phyloP scores from a whole-genome alignment of 441 rosid species.

The Populus hybrid region DNA sequence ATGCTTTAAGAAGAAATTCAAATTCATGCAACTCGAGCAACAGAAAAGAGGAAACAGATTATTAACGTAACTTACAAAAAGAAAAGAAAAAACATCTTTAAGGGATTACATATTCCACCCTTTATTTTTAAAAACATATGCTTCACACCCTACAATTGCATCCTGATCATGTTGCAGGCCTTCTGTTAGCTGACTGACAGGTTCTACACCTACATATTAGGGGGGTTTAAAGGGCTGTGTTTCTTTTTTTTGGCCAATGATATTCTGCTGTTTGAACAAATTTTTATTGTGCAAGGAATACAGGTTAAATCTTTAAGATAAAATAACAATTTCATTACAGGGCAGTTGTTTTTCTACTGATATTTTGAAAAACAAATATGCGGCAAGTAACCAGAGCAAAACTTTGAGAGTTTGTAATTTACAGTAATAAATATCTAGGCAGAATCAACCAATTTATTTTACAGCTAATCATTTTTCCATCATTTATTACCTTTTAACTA shows the following conservation, averaged over 20 bases:
- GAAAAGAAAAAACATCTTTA: not conserved
- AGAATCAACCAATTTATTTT: no score
- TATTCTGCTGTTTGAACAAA: not conserved
- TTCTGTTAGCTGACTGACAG: not conserved
- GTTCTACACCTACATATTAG: not conserved
- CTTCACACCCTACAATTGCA: not conserved
- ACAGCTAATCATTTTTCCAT: no score
- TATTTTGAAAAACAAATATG: no score
- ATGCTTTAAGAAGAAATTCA: constrained; percentile 14
- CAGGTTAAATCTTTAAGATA: not conserved
- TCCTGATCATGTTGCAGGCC: not conserved
- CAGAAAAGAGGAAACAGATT: not conserved
- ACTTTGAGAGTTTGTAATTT: no score
- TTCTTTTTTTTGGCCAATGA: not conserved
- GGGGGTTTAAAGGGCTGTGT: not conserved
- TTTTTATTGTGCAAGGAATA: not conserved
- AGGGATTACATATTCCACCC: not conserved
- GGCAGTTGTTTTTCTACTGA: no score
- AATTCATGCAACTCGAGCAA: constrained; percentile 9
- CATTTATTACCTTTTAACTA: no score
- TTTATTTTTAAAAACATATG: not conserved
- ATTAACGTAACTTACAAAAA: not conserved
- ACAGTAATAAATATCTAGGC: no score
- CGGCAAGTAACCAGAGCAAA: no score
- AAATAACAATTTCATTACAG: no score